Conservation (phyloP, 805 yeast genomes). For the Barnettozyma pratensis region DNA sequence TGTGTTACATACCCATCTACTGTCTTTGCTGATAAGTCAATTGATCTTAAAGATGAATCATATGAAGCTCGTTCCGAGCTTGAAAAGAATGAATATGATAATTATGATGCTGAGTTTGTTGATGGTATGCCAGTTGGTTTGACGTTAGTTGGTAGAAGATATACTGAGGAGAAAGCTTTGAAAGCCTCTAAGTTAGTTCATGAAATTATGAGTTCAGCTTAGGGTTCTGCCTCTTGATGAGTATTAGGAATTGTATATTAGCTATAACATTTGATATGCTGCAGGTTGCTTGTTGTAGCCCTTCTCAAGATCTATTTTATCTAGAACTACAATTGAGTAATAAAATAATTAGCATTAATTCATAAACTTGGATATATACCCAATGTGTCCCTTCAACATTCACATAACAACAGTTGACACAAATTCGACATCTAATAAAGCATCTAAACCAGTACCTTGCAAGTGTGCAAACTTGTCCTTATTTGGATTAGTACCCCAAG, state of each 20-base stretch:
- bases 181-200: constrained; percentile 33
- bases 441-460: not conserved
- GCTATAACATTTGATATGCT: too few relatives aligned
- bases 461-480: not conserved
- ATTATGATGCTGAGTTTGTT: constrained; percentile 37
- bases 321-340: too few relatives aligned
- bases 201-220: constrained; percentile 3
- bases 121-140: constrained; percentile 52
- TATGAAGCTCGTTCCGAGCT: constrained; percentile 18
- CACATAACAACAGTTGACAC: not conserved
- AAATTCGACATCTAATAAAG: not conserved
- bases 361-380: not conserved
- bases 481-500: not conserved
- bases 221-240: not conserved
- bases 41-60: constrained; percentile 41
- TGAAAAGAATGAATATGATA: constrained; percentile 30
- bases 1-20: constrained; percentile 58
- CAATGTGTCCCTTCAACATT: too few relatives aligned
- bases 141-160: constrained; percentile 46
- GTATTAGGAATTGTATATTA: too few relatives aligned
- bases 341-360: too few relatives aligned
- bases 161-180: constrained; percentile 43
- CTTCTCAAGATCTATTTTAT: too few relatives aligned
- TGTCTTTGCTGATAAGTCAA: constrained; percentile 29
- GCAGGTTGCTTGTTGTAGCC: too few relatives aligned